Conservation (phyloP, 2,329 filamentous ascomycete species). For the Cytospora chrysosperma region DNA sequence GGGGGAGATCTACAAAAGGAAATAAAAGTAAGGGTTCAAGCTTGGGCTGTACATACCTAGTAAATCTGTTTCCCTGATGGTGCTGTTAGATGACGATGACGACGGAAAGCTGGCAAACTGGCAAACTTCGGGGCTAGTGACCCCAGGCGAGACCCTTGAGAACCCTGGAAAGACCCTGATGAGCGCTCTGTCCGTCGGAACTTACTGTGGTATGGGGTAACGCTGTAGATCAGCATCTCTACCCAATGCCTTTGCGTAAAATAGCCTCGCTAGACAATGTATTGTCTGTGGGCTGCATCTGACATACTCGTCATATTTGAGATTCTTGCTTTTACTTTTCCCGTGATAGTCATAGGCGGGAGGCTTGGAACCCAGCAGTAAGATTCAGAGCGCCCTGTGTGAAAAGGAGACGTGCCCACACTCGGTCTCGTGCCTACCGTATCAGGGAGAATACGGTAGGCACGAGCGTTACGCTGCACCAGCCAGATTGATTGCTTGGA, state of each 20-base stretch:
- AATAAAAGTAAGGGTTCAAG: neutral
- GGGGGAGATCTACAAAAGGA: neutral
- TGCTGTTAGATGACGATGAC: neutral
- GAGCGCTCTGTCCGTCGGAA: neutral
- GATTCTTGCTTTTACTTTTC: constrained; percentile 1
- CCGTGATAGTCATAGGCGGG: neutral
- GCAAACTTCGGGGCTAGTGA: neutral
- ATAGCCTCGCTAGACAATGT: neutral
- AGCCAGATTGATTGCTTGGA: constrained; percentile 6
- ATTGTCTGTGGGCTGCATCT: constrained; percentile 10
- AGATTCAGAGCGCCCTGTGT: neutral
- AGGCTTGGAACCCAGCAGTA: neutral
- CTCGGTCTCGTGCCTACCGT: neutral
- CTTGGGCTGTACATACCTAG: neutral
- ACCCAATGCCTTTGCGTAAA: neutral
- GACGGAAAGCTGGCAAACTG: too few species aligned
- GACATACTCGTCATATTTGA: neutral
- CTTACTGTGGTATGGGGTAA: neutral
- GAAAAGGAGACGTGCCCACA: neutral
- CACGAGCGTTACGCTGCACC: constrained; percentile 9
- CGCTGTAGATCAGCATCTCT: constrained; percentile 15
- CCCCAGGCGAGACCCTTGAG: neutral
- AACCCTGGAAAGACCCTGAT: neutral
- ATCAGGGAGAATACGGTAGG: neutral
- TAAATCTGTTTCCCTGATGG: neutral